Evolutionary conservation across 2,329 filamentous ascomycete species (phyloP), one percentile per base, ranked within the genome.

Genomic region (Leptodontidium sp.): DNA sequence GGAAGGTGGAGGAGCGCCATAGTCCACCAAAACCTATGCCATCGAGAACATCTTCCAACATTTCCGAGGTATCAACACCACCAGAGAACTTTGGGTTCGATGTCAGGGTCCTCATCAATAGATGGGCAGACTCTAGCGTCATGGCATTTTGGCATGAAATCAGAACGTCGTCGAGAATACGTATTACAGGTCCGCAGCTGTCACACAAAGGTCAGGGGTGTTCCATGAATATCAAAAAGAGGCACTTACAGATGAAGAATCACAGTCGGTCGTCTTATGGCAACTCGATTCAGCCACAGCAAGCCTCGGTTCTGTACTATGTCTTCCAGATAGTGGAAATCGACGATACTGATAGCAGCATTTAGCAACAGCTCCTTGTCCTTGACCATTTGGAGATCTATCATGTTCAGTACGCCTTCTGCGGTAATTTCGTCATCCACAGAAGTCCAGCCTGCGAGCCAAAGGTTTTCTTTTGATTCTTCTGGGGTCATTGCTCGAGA

Each of bases 311-410:
- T 84, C 76, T 91, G 89, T 21, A 89, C 83, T 1, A 82, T 81
- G 66, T 91, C 88, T 67, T 91, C 89, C 8, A 91, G 80, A 67
- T 86, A 86, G 66, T 87, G 85, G 74, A 92, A 91, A 75, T 92
- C 90, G 11, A 91, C 85, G 52, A 91, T 81, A 74, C 87, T 85
- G 66, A 91, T 88, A 0, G 87, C 87, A 2, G 87, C 87, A 70
- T 87, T 88, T 6, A 91, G 82, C 17, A 92, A 78, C 14, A 91
- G 76, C 68, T 91, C 87, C 71, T 87, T 86, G 70, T 91, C 88
- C 64, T 84, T 85, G 73, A 90, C 82, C 6, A 76, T 69, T 7
- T 79, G 77, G 9, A 87, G 74, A 70, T 85, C 81, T 49, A 83
- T 81, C 55, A 84, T 75, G 50, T 80, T 77, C 21, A 84, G 80